Evolutionary conservation across 371 early-diverging fungal genomes (phyloP).

Genomic region (Circinella minor): DNA sequence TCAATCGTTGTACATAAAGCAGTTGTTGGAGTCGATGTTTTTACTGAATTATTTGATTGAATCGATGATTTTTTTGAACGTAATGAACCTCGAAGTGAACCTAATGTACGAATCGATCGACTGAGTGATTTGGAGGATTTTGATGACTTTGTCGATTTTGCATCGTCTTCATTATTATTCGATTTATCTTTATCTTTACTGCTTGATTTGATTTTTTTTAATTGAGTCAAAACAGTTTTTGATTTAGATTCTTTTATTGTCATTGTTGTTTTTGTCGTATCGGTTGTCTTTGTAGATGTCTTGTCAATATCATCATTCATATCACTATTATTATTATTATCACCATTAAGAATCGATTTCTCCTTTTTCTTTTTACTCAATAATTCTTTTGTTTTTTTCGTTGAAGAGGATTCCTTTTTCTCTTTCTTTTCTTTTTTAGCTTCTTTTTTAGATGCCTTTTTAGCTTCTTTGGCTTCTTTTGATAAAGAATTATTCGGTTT

Average conservation of each 20-base stretch:
- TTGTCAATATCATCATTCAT: too few species aligned
- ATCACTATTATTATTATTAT: background rate
- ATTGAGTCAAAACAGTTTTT: conserved; percentile 2
- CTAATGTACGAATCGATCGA: background rate
- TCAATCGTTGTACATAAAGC: conserved; percentile 4
- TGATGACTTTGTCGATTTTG: conserved; percentile 4
- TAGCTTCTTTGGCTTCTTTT: conserved; percentile 1
- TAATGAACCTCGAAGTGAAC: background rate
- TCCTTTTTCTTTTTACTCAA: background rate
- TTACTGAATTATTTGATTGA: background rate
- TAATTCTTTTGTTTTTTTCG: background rate
- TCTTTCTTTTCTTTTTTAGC: conserved; percentile 1
- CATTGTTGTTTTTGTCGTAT: background rate
- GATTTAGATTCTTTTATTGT: conserved; percentile 8
- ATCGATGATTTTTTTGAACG: conserved; percentile 5
- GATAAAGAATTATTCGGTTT: background rate
- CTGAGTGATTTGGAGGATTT: background rate
- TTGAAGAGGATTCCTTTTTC: background rate
- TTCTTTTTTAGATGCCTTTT: conserved; percentile 6
- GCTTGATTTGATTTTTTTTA: background rate
- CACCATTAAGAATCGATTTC: background rate
- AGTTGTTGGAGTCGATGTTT: background rate
- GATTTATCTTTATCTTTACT: background rate
- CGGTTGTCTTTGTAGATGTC: too few species aligned
- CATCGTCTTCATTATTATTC: background rate